Percentiles rank a stretch among this genome's conserved stretches.
Evolutionary conservation across 2,329 filamentous ascomycete species (phyloP).

Genomic region (Monosporascus cannonballus): DNA sequence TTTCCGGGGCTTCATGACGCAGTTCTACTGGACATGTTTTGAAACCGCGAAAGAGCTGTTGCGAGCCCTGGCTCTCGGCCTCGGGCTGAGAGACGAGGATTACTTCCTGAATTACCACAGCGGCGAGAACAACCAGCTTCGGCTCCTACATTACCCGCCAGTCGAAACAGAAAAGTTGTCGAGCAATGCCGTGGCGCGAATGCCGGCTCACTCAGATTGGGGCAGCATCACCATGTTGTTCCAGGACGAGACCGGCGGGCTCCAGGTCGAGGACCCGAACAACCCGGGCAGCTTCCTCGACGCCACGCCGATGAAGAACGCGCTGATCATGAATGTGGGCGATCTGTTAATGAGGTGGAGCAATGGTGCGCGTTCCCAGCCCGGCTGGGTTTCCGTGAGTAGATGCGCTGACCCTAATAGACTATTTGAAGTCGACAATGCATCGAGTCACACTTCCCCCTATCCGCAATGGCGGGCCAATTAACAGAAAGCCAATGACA

Average conservation of each 20-base stretch:
- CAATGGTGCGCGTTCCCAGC: conserved; percentile 23
- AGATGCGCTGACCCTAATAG: conserved; percentile 15
- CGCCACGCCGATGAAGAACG: conserved; percentile 25
- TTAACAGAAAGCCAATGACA: conserved; percentile 36
- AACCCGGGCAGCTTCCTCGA: conserved; percentile 30
- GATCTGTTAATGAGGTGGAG: conserved; percentile 36
- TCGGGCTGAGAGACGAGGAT: conserved; percentile 39
- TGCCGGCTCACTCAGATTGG: conserved; percentile 27
- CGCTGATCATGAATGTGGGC: conserved; percentile 34
- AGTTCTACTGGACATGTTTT: conserved; percentile 44
- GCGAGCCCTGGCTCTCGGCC: conserved; percentile 37
- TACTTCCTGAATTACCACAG: conserved; percentile 44
- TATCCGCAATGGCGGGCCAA: conserved; percentile 27
- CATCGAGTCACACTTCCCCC: conserved; percentile 46
- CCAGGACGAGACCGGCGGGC: conserved; percentile 37
- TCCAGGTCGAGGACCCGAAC: conserved; percentile 37
- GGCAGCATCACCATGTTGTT: conserved; percentile 41
- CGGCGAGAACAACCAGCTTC: conserved; percentile 52
- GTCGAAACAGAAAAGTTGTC: conserved; percentile 37
- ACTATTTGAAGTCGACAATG: conserved; percentile 45
- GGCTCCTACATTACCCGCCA: conserved; percentile 53
- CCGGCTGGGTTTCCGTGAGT: not conserved
- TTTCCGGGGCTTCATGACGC: conserved; percentile 40
- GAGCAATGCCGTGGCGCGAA: conserved; percentile 36
- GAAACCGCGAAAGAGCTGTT: conserved; percentile 37